These are phyloP conservation scores for Phytophthora ohioensis DNA, from an alignment of 352 stramenopile species.

Conservation along the genomic window DNA sequence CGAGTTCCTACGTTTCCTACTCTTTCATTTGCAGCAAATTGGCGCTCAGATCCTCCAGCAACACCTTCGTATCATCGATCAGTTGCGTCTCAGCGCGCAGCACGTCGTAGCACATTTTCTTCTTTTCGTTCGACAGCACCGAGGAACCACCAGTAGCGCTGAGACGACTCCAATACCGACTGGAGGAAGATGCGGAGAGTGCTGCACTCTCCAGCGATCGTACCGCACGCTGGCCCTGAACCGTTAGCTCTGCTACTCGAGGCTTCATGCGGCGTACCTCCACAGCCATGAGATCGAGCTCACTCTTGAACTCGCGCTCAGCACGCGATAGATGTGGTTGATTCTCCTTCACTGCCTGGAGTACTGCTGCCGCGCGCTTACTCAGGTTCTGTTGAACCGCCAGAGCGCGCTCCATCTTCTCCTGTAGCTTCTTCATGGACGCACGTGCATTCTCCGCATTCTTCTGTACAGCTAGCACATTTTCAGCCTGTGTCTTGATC, in stretches of 20 bases:
- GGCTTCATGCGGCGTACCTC: slow-evolving; percentile 78
- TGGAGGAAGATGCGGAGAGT: slow-evolving; percentile 34
- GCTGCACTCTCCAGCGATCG: slow-evolving; percentile 56
- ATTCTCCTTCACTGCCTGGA: slow-evolving; percentile 88
- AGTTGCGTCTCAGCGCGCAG: slow-evolving; percentile 82
- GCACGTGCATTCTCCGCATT: slow-evolving; percentile 41
- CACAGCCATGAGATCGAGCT: slow-evolving; percentile 71
- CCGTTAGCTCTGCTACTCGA: slow-evolving; percentile 73
- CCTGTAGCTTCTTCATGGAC: slow-evolving; percentile 52
- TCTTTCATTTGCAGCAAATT: slow-evolving; percentile 56
- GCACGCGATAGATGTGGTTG: slow-evolving; percentile 78
- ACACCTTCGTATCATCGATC: slow-evolving; percentile 78
- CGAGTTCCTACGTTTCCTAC: slow-evolving; percentile 16
- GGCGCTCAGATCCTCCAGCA: slow-evolving; percentile 70
- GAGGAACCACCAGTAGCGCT: slow-evolving; percentile 11
- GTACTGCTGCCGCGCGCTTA: slow-evolving; percentile 75
- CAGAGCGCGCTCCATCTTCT: slow-evolving; percentile 69
- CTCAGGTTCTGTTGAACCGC: slow-evolving; percentile 78
- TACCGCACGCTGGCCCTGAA: slow-evolving; percentile 67
- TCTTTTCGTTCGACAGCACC: slow-evolving; percentile 72
- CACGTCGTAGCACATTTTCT: slow-evolving; percentile 86
- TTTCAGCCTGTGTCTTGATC: slow-evolving; percentile 57
- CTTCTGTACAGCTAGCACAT: slow-evolving; percentile 51
- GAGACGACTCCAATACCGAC: slow-evolving; percentile 29
- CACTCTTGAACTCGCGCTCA: slow-evolving; percentile 76